Evolutionary conservation across 345 rosid genomes (phyloP), one percentile per base, ranked within the genome.

Genomic region (Orychophragmus violaceus): DNA sequence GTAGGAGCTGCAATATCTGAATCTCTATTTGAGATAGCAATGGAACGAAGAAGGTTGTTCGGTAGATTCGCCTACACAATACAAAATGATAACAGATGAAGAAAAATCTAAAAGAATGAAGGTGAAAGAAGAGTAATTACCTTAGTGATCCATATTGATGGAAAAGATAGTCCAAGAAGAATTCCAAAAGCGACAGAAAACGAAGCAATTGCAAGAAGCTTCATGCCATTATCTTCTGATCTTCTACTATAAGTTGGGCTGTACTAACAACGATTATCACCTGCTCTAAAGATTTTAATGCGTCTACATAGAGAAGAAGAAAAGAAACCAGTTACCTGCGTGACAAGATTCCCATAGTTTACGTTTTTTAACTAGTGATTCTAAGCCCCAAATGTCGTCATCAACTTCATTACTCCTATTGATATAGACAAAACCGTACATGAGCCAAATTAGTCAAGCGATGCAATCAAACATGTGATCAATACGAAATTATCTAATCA

Each of bases 101-200:
- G 5, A 12, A 46, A 29, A 13, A 53, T 4, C 18, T 10, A 51
- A 50, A 8, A 52, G 41, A 25, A 25, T 7, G 50, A 28, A 57
- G 60, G 64, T n/a, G 16, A 29, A 53, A 66, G 14, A 68, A 46
- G 39, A 57, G 14, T 14, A 52, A 91, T n/a, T n/a, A n/a, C 98
- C 95, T 86, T 78, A 58, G 83, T 72, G 65, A 85, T 66, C 62
- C 84, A 80, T 37, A 86, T 59, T 17, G 84, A 62, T 30, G 95
- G 96, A 65, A 83, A 85, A 64, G 95, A 89, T 37, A 80, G 66
- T 39, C 98, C 98, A 62, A 92, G 66, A 5, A 83, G 74, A 79
- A 87, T 84, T 59, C 98, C 98, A 75, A 86, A 79, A 76, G 74
- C 80, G 32, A 87, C 70, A 78, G 90, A 91, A 29, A 83, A 14